Base-by-base conservation (phyloP, 768 basidiomycete species). In the Arthromyces matolae region DNA sequence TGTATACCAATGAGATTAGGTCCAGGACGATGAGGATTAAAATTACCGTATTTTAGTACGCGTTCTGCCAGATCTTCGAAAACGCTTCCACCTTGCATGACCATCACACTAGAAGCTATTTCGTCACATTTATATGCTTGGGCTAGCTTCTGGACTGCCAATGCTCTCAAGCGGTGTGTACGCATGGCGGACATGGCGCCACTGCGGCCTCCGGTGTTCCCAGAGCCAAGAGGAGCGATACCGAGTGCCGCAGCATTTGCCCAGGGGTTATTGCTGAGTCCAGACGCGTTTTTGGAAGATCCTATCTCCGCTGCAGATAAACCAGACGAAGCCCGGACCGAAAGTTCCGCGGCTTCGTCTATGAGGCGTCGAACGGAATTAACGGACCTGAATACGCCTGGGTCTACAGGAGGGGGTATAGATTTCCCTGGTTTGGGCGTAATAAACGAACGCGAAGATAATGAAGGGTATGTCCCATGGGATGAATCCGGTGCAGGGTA, bases 71-170 rank as follows among this genome's bases (percentile, higher is more conserved):
- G 76, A 57, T 94, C 92, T 56, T 94, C 92, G 59, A 94, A 89
- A 3, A 93, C 87, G 52, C 84, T 91, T 4, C 92, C 90, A 29
- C 90, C 90, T 61, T 94, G 92, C 92, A 94, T 94, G 25, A 94
- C 83, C 84, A 93, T 89, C 22, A 94, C 92, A 59, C 88, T 91
- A 1, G 89, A 88, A 1, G 92, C 92, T 58, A 94, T 89, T 64
- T 94, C 92, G 61, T 94, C 92, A 9, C 81, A 76, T 61, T 83
- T 82, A 60, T 94, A 94, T 4, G 92, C 92, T 19, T 83, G 79
- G 1, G 91, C 89, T 32, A 93, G 71, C 62, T 90, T 91, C 65
- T 91, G 86, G 16, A 94, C 89, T 0, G 92, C 91, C 23, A 93
- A 75, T 0, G 80, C 84, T 27, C 92, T 71, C 35, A 94, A 66